Conservation (phyloP, 202 grass and related monocot genomes). For the Schoenoplectus triqueter region DNA sequence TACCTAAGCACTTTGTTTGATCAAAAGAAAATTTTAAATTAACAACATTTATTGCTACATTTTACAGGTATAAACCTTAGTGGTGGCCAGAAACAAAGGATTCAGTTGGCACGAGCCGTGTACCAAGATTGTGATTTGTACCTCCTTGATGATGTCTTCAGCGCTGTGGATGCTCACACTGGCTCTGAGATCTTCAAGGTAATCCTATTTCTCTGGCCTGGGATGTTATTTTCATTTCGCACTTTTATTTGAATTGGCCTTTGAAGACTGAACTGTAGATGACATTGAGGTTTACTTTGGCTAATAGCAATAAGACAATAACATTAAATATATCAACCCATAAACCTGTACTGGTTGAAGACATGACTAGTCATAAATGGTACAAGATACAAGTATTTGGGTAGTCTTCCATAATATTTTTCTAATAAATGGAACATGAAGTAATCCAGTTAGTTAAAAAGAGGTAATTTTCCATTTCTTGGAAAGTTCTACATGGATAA, state of each 20-base stretch:
- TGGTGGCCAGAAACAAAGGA: slow-evolving; percentile 93
- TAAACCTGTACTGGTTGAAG: not conserved
- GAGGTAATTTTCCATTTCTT: not conserved
- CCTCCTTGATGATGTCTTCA: slow-evolving; percentile 98
- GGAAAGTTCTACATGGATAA: too few relatives aligned
- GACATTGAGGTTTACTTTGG: not conserved
- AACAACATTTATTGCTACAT: slow-evolving; percentile 18
- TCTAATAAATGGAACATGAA: not conserved
- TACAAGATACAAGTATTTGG: not conserved
- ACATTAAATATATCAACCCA: not conserved
- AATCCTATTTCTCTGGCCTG: not conserved
- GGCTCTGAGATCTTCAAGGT: slow-evolving; percentile 94
- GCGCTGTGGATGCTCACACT: slow-evolving; percentile 86
- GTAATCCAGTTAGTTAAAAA: not conserved
- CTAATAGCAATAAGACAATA: not conserved
- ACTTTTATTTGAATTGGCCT: not conserved
- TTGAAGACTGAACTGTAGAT: slow-evolving; percentile 2
- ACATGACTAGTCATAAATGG: slow-evolving; percentile 13
- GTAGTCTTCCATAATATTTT: not conserved
- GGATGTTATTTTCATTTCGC: not conserved
- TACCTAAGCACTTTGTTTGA: not conserved
- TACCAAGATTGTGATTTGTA: slow-evolving; percentile 90
- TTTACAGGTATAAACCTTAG: slow-evolving; percentile 76
- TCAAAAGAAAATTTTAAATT: not conserved
- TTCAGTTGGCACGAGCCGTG: slow-evolving; percentile 90